Percentiles rank a stretch among this genome's conserved stretches.
Evolutionary conservation across 768 basidiomycete genomes (phyloP).

Genomic region (Naematelia aurantialba): DNA sequence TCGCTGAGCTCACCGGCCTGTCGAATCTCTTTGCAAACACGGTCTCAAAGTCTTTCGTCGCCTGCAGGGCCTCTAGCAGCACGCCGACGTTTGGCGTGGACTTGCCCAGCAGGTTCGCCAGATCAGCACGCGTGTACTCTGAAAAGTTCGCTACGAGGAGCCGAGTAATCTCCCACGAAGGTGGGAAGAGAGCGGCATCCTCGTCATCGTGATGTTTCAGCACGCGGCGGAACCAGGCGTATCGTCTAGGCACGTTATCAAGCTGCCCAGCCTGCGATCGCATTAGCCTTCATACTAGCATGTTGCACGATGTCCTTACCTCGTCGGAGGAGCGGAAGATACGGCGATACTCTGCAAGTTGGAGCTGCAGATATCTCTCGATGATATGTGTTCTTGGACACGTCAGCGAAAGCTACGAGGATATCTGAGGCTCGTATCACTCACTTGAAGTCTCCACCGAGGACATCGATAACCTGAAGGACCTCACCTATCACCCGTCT

Average conservation of each 20-base stretch:
- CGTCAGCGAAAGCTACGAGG: not conserved
- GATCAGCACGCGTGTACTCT: constrained; percentile 90
- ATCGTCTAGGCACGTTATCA: constrained; percentile 87
- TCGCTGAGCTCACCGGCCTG: constrained; percentile 54
- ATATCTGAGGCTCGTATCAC: constrained; percentile 9
- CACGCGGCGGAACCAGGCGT: constrained; percentile 88
- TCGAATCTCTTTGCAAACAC: constrained; percentile 78
- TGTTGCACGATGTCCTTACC: constrained; percentile 46
- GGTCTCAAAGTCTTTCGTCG: constrained; percentile 81
- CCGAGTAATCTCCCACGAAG: constrained; percentile 80
- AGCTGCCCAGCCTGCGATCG: constrained; percentile 68
- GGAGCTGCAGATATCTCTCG: constrained; percentile 81
- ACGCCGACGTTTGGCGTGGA: constrained; percentile 68
- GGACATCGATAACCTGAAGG: constrained; percentile 80
- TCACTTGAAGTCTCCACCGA: constrained; percentile 75
- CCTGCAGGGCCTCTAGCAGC: constrained; percentile 79
- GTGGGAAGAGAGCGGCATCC: constrained; percentile 74
- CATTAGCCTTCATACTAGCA: not conserved
- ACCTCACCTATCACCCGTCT: constrained; percentile 69
- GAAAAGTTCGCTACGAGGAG: constrained; percentile 76
- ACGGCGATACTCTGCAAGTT: constrained; percentile 90
- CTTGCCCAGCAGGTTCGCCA: constrained; percentile 75
- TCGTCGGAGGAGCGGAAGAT: constrained; percentile 92
- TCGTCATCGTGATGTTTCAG: constrained; percentile 83
- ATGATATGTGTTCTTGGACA: constrained; percentile 60